phyloP scores from a whole-genome alignment of 805 yeast genomes.

The Candida michaelii region DNA sequence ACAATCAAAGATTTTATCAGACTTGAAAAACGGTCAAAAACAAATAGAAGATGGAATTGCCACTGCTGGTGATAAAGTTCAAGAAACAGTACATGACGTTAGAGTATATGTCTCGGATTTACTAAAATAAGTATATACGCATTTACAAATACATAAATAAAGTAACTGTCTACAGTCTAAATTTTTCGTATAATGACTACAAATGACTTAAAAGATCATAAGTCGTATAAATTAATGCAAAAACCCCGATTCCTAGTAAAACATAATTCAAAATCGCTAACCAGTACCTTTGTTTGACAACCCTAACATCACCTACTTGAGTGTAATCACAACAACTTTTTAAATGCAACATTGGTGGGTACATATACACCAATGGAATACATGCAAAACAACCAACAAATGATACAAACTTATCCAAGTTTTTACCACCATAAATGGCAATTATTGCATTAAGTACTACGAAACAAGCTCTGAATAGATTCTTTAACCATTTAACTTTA shows the following conservation, averaged over 20 bases:
- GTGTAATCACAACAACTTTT: conserved; percentile 42
- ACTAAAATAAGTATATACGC: conserved; percentile 8
- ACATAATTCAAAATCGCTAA: conserved; percentile 47
- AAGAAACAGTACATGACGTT: conserved; percentile 25
- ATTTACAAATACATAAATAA: background rate
- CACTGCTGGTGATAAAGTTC: conserved; percentile 18
- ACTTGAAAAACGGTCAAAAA: conserved; percentile 11
- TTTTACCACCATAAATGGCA: conserved; percentile 67
- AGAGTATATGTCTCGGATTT: conserved; percentile 19
- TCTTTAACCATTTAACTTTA: conserved; percentile 65
- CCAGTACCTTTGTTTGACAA: conserved; percentile 30
- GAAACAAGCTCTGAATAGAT: conserved; percentile 51
- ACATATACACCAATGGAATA: conserved; percentile 81
- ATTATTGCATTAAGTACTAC: conserved; percentile 55
- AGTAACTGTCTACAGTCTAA: too few species aligned
- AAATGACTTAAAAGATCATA: conserved; percentile 45
- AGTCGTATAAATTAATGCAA: conserved; percentile 68
- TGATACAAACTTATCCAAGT: conserved; percentile 72
- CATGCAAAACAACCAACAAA: conserved; percentile 85
- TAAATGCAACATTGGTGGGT: conserved; percentile 76
- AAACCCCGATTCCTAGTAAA: conserved; percentile 55
- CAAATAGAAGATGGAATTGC: conserved; percentile 9
- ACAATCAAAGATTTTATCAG: conserved; percentile 19
- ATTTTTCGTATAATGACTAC: too few species aligned
- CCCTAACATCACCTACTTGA: conserved; percentile 10